phyloP scores from a whole-genome alignment of 352 stramenopile species.

The Bremia lactucae region DNA sequence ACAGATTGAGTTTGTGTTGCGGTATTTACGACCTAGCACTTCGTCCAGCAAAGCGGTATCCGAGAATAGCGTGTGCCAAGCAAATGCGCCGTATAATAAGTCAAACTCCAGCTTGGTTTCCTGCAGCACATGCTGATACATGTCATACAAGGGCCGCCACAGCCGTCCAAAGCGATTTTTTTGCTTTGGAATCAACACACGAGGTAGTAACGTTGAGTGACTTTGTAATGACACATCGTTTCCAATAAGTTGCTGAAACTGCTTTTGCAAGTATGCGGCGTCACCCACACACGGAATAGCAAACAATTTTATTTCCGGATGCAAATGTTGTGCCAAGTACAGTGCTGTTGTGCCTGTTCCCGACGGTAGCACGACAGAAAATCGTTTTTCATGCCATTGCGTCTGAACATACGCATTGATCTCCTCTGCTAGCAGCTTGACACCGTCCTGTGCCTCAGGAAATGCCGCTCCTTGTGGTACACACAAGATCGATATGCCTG shows the following conservation, averaged over 20 bases:
- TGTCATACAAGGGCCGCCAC: conserved; percentile 36
- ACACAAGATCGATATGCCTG: conserved; percentile 19
- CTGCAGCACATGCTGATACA: conserved; percentile 51
- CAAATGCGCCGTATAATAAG: conserved; percentile 60
- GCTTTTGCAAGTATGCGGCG: conserved; percentile 36
- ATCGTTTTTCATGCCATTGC: conserved; percentile 12
- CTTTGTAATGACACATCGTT: conserved; percentile 13
- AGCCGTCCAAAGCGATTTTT: conserved; percentile 69
- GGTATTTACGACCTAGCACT: conserved; percentile 19
- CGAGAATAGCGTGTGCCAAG: conserved; percentile 71
- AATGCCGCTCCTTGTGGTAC: conserved; percentile 71
- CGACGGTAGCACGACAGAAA: conserved; percentile 60
- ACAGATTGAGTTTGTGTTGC: not conserved
- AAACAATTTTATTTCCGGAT: conserved; percentile 34
- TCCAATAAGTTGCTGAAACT: conserved; percentile 34
- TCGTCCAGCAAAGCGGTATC: conserved; percentile 26
- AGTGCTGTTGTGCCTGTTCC: conserved; percentile 72
- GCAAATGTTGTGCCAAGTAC: conserved; percentile 66
- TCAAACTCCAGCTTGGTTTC: conserved; percentile 62
- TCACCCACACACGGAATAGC: conserved; percentile 68
- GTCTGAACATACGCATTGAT: conserved; percentile 50
- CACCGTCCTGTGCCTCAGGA: conserved; percentile 39
- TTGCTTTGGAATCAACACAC: conserved; percentile 29
- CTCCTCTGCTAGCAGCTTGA: conserved; percentile 49
- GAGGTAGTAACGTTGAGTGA: conserved; percentile 14